These are phyloP conservation scores for Lipomyces starkeyi DNA, from an alignment of 805 yeast species.

Conservation along the genomic window DNA sequence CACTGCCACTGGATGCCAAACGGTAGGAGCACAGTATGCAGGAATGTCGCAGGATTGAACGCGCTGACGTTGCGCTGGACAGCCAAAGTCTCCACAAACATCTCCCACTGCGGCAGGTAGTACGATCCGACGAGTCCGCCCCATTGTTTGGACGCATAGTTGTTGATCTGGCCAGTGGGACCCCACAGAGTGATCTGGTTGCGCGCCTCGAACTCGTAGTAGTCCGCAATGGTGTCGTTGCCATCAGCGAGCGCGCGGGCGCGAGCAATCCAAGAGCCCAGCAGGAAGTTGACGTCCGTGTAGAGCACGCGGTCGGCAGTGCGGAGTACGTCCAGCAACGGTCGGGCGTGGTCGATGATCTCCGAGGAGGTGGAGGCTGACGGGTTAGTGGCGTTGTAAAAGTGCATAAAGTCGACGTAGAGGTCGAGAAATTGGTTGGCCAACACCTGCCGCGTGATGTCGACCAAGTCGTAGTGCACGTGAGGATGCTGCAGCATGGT, in stretches of 20 bases:
- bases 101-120: slow-evolving; percentile 1
- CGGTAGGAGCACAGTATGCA: not conserved
- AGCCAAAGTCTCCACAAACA: not conserved
- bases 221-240: slow-evolving; percentile 1
- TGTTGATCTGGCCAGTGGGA: slow-evolving; percentile 1
- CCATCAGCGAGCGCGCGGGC: not conserved
- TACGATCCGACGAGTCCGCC: not conserved
- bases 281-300: slow-evolving; percentile 3
- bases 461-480: not conserved
- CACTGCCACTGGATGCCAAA: not conserved
- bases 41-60: not conserved
- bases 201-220: slow-evolving; percentile 2
- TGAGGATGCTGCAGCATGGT: not conserved
- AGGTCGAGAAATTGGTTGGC: not conserved
- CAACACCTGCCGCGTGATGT: not conserved
- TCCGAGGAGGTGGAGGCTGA: not conserved
- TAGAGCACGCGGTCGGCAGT: not conserved
- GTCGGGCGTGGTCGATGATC: not conserved
- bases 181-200: slow-evolving; percentile 1
- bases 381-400: not conserved
- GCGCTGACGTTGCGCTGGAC: not conserved
- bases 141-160: slow-evolving; percentile 2
- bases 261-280: not conserved
- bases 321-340: not conserved
- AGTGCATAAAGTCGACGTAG: not conserved